Conservation (phyloP, 192 early-diverging fungal genomes). For the Coemansia sp. region DNA sequence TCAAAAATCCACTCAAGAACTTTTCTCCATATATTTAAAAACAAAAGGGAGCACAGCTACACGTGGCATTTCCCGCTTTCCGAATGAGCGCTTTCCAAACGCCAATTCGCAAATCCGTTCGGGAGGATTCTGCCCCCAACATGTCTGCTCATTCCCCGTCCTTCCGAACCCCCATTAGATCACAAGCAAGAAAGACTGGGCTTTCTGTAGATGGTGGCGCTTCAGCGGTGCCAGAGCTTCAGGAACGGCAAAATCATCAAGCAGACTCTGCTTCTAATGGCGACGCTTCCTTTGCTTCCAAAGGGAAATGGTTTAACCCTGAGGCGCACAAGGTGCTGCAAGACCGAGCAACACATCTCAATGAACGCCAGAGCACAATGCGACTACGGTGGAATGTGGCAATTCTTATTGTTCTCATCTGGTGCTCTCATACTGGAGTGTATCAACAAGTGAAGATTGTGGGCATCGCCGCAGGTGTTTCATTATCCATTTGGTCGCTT, state of each 20-base stretch:
- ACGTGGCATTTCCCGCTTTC: background rate
- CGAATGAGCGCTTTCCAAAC: conserved; percentile 34
- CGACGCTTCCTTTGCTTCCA: conserved; percentile 4
- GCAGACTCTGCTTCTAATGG: background rate
- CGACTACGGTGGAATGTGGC: conserved; percentile 52
- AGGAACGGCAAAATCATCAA: background rate
- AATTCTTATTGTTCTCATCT: conserved; percentile 26
- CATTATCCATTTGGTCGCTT: conserved; percentile 20
- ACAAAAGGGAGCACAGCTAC: background rate
- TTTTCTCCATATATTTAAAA: background rate
- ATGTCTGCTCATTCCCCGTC: conserved; percentile 11
- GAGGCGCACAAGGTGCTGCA: conserved; percentile 51
- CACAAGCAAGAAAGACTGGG: background rate
- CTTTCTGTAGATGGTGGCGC: background rate
- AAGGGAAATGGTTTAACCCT: conserved; percentile 40
- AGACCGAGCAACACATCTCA: conserved; percentile 30
- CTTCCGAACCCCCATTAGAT: conserved; percentile 25
- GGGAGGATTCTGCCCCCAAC: background rate
- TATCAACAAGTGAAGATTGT: conserved; percentile 30
- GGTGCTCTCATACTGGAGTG: conserved; percentile 37
- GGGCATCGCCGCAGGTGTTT: conserved; percentile 14
- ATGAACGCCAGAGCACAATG: conserved; percentile 40
- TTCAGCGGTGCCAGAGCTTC: background rate
- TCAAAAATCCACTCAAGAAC: background rate
- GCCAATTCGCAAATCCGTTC: conserved; percentile 21